Base-by-base conservation (phyloP, 1,284 basidiomycete genomes). In the Trametes pubescens region DNA sequence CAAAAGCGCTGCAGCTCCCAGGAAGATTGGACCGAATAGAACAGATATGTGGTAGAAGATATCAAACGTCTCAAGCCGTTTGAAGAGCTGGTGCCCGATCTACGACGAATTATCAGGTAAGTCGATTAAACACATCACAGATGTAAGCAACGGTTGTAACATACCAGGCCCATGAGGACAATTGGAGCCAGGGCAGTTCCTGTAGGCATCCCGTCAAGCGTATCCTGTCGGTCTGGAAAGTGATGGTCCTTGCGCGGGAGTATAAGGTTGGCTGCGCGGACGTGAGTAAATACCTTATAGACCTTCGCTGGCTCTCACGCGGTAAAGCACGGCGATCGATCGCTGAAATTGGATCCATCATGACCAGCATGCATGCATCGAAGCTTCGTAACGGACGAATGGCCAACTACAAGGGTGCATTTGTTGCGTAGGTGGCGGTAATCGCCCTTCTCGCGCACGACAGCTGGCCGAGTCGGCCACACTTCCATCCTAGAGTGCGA, bases 21-120 rank as follows among this genome's bases (percentile, higher is more conserved):
- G 26, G 13, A 21, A 4, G 2, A 62, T 62, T 0, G 65, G 65
- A 4, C 56, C 8, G 9, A 47, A 35, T 14, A 66, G 40, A 18
- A 66, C 35, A 0, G 38, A 34, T 0, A 47, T 13, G 24, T 66
- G 56, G 10, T 37, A 18, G 11, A 38, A 22, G 7, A 61, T 35
- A 4, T 29, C 35, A 40, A 51, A 57, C 7, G 61, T 61, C 34
- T 66, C 65, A 18, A 46, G 52, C 2, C 49, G 54, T 8, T 52
- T 62, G 38, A 66, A 60, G 18, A 58, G 16, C 35, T 63, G 65
- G 21, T 66, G 65, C 14, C 29, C 51, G 11, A 61, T 8, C 65
- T 66, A 49, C n/a, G 24, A 4, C 13, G 14, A 10, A 43, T 8
- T 4, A n/a, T 7, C 4, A 3, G 11, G 14, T 38, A 3, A 11